Base-by-base conservation (phyloP, 495 filamentous ascomycete species). In the Aspergillus saccharolyticus region DNA sequence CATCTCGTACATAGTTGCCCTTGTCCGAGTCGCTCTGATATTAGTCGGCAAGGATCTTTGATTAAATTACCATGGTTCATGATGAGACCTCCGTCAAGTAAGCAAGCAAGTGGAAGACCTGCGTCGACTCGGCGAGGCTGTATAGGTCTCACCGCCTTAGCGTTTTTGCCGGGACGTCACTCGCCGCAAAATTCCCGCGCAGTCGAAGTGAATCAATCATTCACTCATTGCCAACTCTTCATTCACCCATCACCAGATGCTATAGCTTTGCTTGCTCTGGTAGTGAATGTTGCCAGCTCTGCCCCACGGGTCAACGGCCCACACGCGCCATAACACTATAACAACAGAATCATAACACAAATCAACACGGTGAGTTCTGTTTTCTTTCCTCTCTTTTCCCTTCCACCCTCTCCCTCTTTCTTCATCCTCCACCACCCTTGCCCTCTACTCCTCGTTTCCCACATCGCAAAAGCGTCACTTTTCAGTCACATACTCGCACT, bases 81-180 rank as follows among this genome's bases (percentile, higher is more conserved):
- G n/a, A n/a, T n/a, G n/a, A n/a, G n/a, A n/a, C n/a, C n/a, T n/a
- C n/a, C n/a, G n/a, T n/a, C n/a, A n/a, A n/a, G n/a, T n/a, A n/a
- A n/a, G n/a, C n/a, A n/a, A n/a, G n/a, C n/a, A n/a, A n/a, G n/a
- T n/a, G n/a, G n/a, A n/a, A n/a, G n/a, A n/a, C n/a, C n/a, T n/a
- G n/a, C n/a, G n/a, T n/a, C n/a, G n/a, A n/a, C n/a, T n/a, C n/a
- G n/a, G n/a, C n/a, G n/a, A n/a, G n/a, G n/a, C n/a, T n/a, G n/a
- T n/a, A n/a, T 12, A 18, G 7, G 3, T 0, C 25, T 21, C 19
- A 61, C 58, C 58, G 58, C 58, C 53, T 28, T 10, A 9, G 9
- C 14, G 2, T 17, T 62, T 62, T 55, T 62, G 60, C 60, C 60
- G 48, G 43, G 21, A 44, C 54, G 48, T 56, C 53, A 54, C 54